These are phyloP conservation scores for Penicillium herquei DNA, from an alignment of 495 filamentous ascomycete species.

Conservation along the genomic window DNA sequence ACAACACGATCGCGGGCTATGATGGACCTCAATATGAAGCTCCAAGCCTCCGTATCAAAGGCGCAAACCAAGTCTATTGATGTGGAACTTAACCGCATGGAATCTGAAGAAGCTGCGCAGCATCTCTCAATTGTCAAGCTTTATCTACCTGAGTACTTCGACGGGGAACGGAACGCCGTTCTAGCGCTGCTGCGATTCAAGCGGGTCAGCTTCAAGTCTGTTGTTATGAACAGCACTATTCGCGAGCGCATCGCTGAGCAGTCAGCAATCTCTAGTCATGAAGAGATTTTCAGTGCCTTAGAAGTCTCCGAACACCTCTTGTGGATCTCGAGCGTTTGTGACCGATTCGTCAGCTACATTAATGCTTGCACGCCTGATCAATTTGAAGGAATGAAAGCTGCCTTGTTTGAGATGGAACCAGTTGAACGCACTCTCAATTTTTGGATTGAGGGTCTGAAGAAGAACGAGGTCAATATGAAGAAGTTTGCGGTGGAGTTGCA, in stretches of 20 bases:
- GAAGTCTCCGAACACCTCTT: slow-evolving; percentile 81
- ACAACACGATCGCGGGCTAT: slow-evolving; percentile 82
- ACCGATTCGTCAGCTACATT: slow-evolving; percentile 78
- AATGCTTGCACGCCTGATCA: slow-evolving; percentile 70
- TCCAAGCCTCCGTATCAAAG: slow-evolving; percentile 85
- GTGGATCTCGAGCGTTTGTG: slow-evolving; percentile 79
- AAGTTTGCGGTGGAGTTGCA: slow-evolving; percentile 78
- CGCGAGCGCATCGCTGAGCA: slow-evolving; percentile 67
- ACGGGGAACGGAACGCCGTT: slow-evolving; percentile 75
- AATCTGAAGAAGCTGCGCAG: slow-evolving; percentile 84
- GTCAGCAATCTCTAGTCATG: slow-evolving; percentile 56
- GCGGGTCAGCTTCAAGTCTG: slow-evolving; percentile 84
- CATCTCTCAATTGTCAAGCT: slow-evolving; percentile 83
- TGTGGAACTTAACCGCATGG: slow-evolving; percentile 80
- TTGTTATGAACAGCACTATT: slow-evolving; percentile 73
- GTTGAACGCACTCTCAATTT: slow-evolving; percentile 86
- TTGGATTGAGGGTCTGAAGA: slow-evolving; percentile 80
- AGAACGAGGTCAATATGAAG: slow-evolving; percentile 83
- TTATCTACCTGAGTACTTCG: slow-evolving; percentile 87
- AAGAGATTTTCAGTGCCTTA: slow-evolving; percentile 73
- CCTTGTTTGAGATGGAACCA: slow-evolving; percentile 86
- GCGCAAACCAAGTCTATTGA: slow-evolving; percentile 92
- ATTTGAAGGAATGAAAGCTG: slow-evolving; percentile 71
- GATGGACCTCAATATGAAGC: slow-evolving; percentile 93
- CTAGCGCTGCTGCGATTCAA: slow-evolving; percentile 83